Evolutionary conservation across 1,284 basidiomycete genomes (phyloP).

Genomic region (Irpex sp.): DNA sequence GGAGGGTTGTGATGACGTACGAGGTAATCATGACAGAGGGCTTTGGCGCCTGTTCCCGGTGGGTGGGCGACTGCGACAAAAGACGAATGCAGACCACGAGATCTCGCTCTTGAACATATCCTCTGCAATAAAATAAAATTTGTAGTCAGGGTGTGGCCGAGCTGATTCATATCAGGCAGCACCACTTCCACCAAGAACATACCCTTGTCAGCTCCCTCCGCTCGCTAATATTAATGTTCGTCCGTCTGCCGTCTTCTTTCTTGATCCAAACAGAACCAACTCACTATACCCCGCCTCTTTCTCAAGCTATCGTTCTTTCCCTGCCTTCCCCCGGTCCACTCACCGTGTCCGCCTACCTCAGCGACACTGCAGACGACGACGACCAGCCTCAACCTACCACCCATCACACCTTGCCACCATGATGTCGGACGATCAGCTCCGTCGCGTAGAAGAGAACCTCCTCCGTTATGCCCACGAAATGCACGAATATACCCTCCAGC

Average conservation of each 20-base stretch:
- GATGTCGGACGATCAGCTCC: slow-evolving; percentile 2
- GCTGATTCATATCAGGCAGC: slow-evolving; percentile 7
- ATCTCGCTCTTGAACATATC: background rate
- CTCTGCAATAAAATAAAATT: background rate
- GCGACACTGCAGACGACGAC: background rate
- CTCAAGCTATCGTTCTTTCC: background rate
- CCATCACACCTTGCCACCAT: slow-evolving; percentile 65
- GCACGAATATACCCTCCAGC: slow-evolving; percentile 28
- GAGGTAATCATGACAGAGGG: background rate
- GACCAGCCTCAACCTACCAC: background rate
- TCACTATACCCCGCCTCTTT: background rate
- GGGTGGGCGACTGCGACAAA: background rate
- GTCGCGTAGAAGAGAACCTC: slow-evolving; percentile 37
- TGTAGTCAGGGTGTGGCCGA: slow-evolving; percentile 2
- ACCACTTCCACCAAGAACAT: background rate
- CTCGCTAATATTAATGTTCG: background rate
- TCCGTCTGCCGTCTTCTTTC: background rate
- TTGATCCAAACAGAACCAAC: background rate
- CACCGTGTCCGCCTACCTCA: background rate
- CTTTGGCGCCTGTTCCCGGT: background rate
- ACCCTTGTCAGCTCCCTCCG: background rate
- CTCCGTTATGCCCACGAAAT: slow-evolving; percentile 30
- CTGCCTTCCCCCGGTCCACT: background rate
- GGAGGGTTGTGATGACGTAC: background rate
- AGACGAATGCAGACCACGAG: background rate